Evolutionary conservation across 768 basidiomycete genomes (phyloP).

Genomic region (Serendipita sp.): DNA sequence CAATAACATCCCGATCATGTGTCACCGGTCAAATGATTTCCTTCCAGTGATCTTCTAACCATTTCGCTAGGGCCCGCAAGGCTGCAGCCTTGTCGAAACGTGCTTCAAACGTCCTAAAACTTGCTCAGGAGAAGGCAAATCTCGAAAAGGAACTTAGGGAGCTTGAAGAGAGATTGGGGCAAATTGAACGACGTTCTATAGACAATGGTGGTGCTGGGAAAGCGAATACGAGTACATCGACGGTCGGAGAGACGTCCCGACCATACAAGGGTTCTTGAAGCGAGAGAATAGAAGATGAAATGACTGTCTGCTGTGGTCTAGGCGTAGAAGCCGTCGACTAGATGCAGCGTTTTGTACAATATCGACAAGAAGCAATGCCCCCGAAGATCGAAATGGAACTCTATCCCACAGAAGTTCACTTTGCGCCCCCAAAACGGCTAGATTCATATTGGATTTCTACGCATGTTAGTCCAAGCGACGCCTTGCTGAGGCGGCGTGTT

Average conservation of each 20-base stretch:
- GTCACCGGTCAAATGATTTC: background rate
- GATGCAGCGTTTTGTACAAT: background rate
- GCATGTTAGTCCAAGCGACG: background rate
- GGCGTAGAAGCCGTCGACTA: background rate
- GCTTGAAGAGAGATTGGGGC: constrained; percentile 59
- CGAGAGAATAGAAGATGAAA: background rate
- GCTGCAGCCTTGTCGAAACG: constrained; percentile 37
- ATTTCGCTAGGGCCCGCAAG: background rate
- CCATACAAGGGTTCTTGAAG: background rate
- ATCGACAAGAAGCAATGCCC: background rate
- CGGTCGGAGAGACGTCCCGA: constrained; percentile 11
- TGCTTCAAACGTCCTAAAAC: constrained; percentile 58
- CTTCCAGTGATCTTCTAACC: background rate
- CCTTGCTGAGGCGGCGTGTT: background rate
- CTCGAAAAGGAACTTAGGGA: constrained; percentile 58
- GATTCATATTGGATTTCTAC: too few relatives aligned
- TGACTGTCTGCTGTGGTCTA: background rate
- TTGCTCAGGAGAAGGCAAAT: constrained; percentile 65
- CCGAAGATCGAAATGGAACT: background rate
- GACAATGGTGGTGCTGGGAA: constrained; percentile 25
- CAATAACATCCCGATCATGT: background rate
- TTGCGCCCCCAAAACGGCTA: too few relatives aligned
- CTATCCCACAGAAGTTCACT: background rate
- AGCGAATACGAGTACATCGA: constrained; percentile 19
- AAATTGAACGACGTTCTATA: constrained; percentile 44